Percentiles rank a stretch among this genome's conserved stretches.
Conservation (phyloP, 352 stramenopile species). For the Phytophthora ramorum region DNA sequence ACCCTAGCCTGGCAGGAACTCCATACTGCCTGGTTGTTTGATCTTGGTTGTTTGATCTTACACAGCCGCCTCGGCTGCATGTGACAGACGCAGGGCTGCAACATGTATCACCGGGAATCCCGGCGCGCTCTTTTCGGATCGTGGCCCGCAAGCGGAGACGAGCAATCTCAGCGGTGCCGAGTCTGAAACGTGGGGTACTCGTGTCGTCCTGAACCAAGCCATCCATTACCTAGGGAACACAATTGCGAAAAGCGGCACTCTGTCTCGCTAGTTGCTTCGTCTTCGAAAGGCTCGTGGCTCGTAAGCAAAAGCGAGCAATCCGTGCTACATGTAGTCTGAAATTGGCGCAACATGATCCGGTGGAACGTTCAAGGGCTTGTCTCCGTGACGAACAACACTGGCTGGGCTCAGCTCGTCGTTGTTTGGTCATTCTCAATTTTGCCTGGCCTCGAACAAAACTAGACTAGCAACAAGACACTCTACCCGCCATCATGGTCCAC, state of each 20-base stretch:
- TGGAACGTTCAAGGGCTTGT: not conserved
- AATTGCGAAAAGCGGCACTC: not conserved
- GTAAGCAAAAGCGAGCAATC: conserved; percentile 25
- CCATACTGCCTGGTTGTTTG: no score
- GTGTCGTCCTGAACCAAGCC: not conserved
- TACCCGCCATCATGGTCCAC: conserved; percentile 21
- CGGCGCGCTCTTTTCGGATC: no score
- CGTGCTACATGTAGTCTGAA: not conserved
- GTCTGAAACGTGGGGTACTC: no score
- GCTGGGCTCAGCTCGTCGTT: not conserved
- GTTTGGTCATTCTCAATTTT: conserved; percentile 26
- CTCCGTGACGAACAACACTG: conserved; percentile 16
- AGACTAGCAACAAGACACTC: not conserved
- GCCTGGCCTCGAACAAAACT: conserved; percentile 13
- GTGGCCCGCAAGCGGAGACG: conserved; percentile 12
- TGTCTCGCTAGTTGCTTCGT: not conserved
- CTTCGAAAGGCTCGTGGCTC: conserved; percentile 15
- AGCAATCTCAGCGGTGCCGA: not conserved
- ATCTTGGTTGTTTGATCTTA: no score
- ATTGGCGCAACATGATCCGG: not conserved
- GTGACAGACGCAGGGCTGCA: no score
- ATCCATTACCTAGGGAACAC: conserved; percentile 6
- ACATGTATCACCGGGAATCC: no score
- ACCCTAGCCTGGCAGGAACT: no score
- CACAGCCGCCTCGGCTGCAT: no score